phyloP scores from a whole-genome alignment of 805 yeast species.

The Diddensiella santjacobensis region DNA sequence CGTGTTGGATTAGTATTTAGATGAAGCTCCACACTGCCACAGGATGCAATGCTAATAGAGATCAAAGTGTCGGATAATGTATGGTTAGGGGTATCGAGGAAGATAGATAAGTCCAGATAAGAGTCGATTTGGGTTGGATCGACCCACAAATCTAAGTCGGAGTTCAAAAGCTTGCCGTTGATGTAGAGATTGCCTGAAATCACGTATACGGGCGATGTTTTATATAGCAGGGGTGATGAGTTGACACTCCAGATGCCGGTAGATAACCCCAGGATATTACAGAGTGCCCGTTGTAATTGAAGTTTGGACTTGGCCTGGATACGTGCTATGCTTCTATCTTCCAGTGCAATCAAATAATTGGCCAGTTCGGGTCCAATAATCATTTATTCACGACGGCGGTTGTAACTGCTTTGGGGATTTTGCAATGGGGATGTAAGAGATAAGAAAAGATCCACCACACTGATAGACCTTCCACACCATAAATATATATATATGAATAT shows the following conservation, averaged over 20 bases:
- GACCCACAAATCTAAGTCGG: slow-evolving; percentile 11
- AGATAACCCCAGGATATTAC: background rate
- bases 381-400: too few relatives aligned
- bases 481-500: too few relatives aligned
- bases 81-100: background rate
- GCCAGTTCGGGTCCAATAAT: background rate
- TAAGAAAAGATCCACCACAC: too few relatives aligned
- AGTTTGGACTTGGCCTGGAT: background rate
- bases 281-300: background rate
- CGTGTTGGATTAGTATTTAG: background rate
- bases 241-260: background rate
- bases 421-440: too few relatives aligned
- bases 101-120: slow-evolving; percentile 7
- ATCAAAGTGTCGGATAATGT: background rate
- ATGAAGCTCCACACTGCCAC: slow-evolving; percentile 6
- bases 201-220: slow-evolving; percentile 3
- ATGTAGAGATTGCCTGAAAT: slow-evolving; percentile 5
- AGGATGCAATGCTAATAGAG: background rate
- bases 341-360: slow-evolving; percentile 8
- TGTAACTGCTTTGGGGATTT: too few relatives aligned
- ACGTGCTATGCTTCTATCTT: slow-evolving; percentile 5
- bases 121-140: slow-evolving; percentile 7
- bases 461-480: too few relatives aligned
- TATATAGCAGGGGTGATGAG: background rate
- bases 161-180: slow-evolving; percentile 3